Base-by-base conservation (phyloP, 1,139 yeast species). In the Debaryomyces sp. region DNA sequence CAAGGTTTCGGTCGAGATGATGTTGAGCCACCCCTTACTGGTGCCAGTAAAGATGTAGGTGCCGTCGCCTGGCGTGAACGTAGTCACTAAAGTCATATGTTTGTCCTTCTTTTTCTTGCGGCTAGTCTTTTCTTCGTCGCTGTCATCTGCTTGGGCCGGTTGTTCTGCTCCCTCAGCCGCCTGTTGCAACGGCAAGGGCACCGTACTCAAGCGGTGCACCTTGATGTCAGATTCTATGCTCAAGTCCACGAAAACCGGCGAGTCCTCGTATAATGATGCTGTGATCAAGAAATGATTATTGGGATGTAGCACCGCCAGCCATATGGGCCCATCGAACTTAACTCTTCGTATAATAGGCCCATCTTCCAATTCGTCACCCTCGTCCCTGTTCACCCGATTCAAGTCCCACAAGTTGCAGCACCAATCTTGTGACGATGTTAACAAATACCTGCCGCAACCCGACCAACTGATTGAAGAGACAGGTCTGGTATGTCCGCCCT, bases 391-490 rank as follows among this genome's bases (percentile, higher is more conserved):
- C 43, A 64, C 69, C 44, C 67, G 61, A 32, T 67, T 58, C 54
- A 92, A 68, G 67, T 90, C 97, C 97, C 97, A 91, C 37, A 91
- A 63, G 47, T 87, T 82, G 45, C 87, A 80, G 49, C 77, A 78
- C 96, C 96, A 91, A 63, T 94, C 98, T 56, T 92, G 82, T 0
- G 95, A 82, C n/a, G 92, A 75, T 2, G 89, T 78, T 8, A 92
- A 70, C 6, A 92, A 60, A 56, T 80, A 89, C 26, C 89, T 67
- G 0, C 96, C 96, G 61, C 87, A 81, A 0, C 61, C 58, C 0
- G 96, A 84, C 98, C 98, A 92, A 54, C 81, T 72, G 23, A 92
- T 59, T 0, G 94, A 85, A 32, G 91, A 90, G 21, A 92, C 78
- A 1, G 96, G 82, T 39, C 94, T 73, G 2, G 83, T 77, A 61